A percentile compares a stretch with the other conserved stretches of the same genome.
Conservation (phyloP, 768 basidiomycete genomes). For the Pleurotus citrinopileatus region DNA sequence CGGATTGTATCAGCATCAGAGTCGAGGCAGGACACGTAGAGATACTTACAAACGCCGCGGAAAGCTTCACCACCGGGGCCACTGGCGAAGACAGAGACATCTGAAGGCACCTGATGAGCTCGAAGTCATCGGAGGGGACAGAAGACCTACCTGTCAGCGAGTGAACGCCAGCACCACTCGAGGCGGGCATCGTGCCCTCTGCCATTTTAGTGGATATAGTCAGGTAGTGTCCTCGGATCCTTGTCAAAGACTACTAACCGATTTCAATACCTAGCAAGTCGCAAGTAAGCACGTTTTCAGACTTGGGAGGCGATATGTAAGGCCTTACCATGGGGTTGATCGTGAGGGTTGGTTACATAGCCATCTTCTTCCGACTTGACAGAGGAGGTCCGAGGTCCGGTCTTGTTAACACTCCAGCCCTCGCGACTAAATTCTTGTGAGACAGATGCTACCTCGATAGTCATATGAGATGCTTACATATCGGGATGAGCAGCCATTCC, state of each 20-base stretch:
- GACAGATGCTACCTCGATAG: not conserved
- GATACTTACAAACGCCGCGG: conserved; percentile 39
- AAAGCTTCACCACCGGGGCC: conserved; percentile 39
- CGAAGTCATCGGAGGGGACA: not conserved
- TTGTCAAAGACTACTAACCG: conserved; percentile 16
- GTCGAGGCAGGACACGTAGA: not conserved
- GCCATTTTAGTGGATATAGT: conserved; percentile 1
- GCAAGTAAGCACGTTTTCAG: not conserved
- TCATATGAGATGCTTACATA: conserved; percentile 23
- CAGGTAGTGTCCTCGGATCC: no score
- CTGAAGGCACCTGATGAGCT: conserved; percentile 15
- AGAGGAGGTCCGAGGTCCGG: conserved; percentile 33
- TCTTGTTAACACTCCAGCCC: conserved; percentile 27
- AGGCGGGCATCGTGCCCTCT: conserved; percentile 32
- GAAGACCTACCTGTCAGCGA: conserved; percentile 31
- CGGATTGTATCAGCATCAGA: not conserved
- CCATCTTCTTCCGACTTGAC: conserved; percentile 24
- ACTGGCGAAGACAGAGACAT: conserved; percentile 43
- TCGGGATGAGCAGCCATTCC: conserved; percentile 42
- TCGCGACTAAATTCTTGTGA: conserved; percentile 26
- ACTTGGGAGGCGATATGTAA: not conserved
- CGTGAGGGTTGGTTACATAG: conserved; percentile 29
- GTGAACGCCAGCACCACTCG: conserved; percentile 34
- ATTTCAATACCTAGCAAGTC: conserved; percentile 27
- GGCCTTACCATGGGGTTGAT: conserved; percentile 30